These are phyloP conservation scores for Lentinula guzmanii DNA, from an alignment of 768 basidiomycete genomes.

Conservation along the genomic window DNA sequence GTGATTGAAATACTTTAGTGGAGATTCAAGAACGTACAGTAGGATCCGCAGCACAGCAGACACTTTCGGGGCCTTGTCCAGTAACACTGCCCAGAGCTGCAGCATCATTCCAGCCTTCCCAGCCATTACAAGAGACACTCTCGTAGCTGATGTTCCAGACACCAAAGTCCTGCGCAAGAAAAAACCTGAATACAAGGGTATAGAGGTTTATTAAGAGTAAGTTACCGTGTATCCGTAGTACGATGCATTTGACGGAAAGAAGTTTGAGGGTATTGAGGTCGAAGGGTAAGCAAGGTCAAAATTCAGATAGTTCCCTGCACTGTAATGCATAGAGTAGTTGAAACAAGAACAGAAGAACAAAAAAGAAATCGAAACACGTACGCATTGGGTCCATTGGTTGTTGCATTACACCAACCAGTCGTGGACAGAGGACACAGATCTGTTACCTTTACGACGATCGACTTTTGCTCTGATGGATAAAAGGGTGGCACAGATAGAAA, in stretches of 20 bases:
- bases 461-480: constrained; percentile 52
- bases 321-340: constrained; percentile 18
- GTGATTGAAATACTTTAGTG: not conserved
- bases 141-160: constrained; percentile 80
- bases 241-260: constrained; percentile 67
- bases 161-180: constrained; percentile 61
- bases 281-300: constrained; percentile 84
- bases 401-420: constrained; percentile 69
- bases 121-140: constrained; percentile 55
- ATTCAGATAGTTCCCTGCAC: constrained; percentile 66
- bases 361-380: constrained; percentile 27
- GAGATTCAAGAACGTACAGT: constrained; percentile 29
- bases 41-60: constrained; percentile 71
- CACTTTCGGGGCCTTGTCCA: constrained; percentile 44
- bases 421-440: constrained; percentile 68
- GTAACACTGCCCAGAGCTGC: constrained; percentile 66
- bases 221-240: constrained; percentile 53
- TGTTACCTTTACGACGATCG: constrained; percentile 70
- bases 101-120: constrained; percentile 55
- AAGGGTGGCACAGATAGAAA: constrained; percentile 65
- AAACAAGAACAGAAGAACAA: not conserved
- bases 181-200: not conserved
- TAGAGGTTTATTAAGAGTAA: not conserved
- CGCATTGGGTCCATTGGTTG: constrained; percentile 54
- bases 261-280: constrained; percentile 56